Conservation (phyloP, 768 basidiomycete genomes). For the Pleurotus giganteus region DNA sequence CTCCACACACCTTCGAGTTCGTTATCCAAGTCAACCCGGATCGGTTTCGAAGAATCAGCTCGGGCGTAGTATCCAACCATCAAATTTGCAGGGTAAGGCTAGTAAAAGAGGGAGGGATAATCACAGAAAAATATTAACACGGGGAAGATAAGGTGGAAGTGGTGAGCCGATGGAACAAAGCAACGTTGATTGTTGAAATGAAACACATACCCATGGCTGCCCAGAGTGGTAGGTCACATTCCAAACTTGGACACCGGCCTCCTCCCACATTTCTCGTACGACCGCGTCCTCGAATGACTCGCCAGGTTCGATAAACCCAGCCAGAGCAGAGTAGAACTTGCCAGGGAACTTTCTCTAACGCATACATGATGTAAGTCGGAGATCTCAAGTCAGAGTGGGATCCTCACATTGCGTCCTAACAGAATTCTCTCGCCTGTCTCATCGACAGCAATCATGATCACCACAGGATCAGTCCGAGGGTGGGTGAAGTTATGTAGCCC, state of each 20-base stretch:
- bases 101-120: conserved; percentile 8
- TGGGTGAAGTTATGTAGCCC: conserved; percentile 88
- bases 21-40: conserved; percentile 88
- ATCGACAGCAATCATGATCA: conserved; percentile 87
- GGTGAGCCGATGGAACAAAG: background rate
- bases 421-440: conserved; percentile 80
- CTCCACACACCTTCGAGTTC: conserved; percentile 80
- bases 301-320: conserved; percentile 93
- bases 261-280: conserved; percentile 91
- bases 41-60: conserved; percentile 68
- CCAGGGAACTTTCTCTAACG: conserved; percentile 61
- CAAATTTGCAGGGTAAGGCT: conserved; percentile 90
- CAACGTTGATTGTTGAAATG: background rate
- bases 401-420: conserved; percentile 78
- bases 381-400: conserved; percentile 8
- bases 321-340: conserved; percentile 84
- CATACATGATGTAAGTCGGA: background rate
- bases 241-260: conserved; percentile 87
- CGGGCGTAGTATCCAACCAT: conserved; percentile 90
- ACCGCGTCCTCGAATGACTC: conserved; percentile 96
- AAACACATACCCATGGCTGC: conserved; percentile 74
- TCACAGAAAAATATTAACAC: background rate
- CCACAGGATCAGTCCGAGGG: conserved; percentile 83
- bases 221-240: conserved; percentile 82
- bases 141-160: background rate